phyloP scores from a whole-genome alignment of 2,329 filamentous ascomycete genomes.

The Lojkania enalia region DNA sequence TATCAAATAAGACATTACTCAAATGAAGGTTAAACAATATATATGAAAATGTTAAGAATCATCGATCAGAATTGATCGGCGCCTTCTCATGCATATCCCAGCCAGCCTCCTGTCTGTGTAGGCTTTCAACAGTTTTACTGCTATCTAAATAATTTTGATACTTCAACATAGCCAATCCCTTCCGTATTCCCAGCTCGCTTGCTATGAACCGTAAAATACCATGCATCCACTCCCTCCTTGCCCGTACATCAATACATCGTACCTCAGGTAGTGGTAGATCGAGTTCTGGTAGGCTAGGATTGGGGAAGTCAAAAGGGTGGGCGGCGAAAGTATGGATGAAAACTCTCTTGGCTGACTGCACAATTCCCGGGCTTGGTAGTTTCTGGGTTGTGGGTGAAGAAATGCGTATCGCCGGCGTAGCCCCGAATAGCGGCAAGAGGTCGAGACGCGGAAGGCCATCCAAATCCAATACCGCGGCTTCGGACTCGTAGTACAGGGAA shows the following conservation, averaged over 20 bases:
- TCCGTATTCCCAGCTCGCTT: slow-evolving; percentile 31
- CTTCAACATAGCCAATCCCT: slow-evolving; percentile 21
- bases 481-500: slow-evolving; percentile 6
- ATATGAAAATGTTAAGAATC: too few species aligned
- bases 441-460: slow-evolving; percentile 6
- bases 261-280: slow-evolving; percentile 10
- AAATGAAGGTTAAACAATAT: too few species aligned
- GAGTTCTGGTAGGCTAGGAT: not conserved
- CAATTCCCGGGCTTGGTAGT: not conserved
- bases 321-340: not conserved
- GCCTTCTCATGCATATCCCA: too few species aligned
- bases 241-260: slow-evolving; percentile 24
- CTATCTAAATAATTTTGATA: too few species aligned
- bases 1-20: too few species aligned
- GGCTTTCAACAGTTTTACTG: too few species aligned
- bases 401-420: not conserved
- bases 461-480: not conserved
- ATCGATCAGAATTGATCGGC: too few species aligned
- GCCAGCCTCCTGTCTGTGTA: too few species aligned
- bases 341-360: too few species aligned
- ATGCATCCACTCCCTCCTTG: slow-evolving; percentile 32
- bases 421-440: not conserved
- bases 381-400: not conserved
- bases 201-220: slow-evolving; percentile 28
- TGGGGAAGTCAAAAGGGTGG: not conserved